Evolutionary conservation across 208 protist species (phyloP), one percentile per base, ranked within the genome.

Genomic region (Zelonia costaricensis): DNA sequence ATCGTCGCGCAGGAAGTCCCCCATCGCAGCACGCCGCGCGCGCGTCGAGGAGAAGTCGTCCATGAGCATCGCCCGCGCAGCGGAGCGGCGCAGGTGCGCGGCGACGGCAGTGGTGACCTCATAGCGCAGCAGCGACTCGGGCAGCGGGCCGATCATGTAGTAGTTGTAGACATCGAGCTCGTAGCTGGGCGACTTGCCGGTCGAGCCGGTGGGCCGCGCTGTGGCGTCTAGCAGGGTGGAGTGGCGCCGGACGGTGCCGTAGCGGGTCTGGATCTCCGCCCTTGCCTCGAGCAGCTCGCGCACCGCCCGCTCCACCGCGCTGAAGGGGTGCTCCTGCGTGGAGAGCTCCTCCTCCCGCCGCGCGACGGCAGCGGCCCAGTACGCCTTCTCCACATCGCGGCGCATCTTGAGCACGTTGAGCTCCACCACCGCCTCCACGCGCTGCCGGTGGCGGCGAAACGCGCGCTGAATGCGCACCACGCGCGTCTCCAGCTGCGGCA

Each of bases 341-440:
- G 53, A 49, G 23, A 78, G 20, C 47, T 85, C 82, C 62, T 68
- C 46, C 69, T 82, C 71, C 2, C 69, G 58, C 52, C 46, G 40
- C 1, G 65, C 58, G 33, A 69, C 73, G 12, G 86, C 78, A 3
- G 52, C 35, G 0, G 47, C 53, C 78, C 80, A 89, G 72, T 93
- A 93, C 35, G 45, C 43, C 43, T 59, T n/a, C 61, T 90, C 80
- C 15, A 76, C 69, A 20, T 70, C 33, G 2, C 68, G 45, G 22
- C 82, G 78, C 38, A 92, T 25, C 23, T 81, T 74, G 9, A 64
- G 70, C 36, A 69, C 79, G 59, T 93, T 93, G 27, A 93, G 49
- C 56, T 82, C 73, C 39, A 88, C 78, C 16, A 61, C 64, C 1
- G 80, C 83, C 35, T 77, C 63, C 42, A 93, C 39, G 23, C 44